These are phyloP conservation scores for Aureobasidium musti DNA, from an alignment of 2,329 filamentous ascomycete genomes.

Conservation along the genomic window DNA sequence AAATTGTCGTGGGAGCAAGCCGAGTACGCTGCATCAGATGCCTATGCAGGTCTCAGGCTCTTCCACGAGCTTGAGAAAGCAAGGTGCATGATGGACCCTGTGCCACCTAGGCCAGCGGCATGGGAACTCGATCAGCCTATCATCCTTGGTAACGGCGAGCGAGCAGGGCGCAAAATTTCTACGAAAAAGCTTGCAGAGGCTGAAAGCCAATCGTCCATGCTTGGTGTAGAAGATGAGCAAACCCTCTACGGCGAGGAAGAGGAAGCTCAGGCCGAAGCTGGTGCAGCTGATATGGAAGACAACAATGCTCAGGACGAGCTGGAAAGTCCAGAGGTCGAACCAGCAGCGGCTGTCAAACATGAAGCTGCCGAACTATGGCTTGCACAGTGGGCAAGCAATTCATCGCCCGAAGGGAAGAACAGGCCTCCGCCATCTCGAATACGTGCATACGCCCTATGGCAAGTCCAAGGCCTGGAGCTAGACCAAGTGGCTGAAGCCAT, in stretches of 20 bases:
- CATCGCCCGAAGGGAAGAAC: not conserved
- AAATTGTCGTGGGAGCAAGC: conserved; percentile 65
- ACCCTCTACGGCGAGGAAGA: conserved; percentile 11
- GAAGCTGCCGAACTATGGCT: conserved; percentile 4
- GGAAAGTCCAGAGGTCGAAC: not conserved
- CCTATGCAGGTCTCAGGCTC: conserved; percentile 75
- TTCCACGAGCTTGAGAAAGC: conserved; percentile 71
- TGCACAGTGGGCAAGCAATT: not conserved
- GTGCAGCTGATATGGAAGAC: not conserved
- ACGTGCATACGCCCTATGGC: conserved; percentile 67
- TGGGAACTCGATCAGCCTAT: conserved; percentile 69
- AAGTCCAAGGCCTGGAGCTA: conserved; percentile 55
- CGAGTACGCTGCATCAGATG: conserved; percentile 75
- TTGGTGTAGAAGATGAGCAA: conserved; percentile 5
- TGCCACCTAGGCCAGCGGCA: conserved; percentile 68
- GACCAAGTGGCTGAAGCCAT: conserved; percentile 57
- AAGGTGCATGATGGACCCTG: conserved; percentile 65
- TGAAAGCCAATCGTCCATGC: not conserved
- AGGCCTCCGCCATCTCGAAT: conserved; percentile 42
- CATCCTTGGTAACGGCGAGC: conserved; percentile 52
- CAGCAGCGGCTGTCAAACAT: not conserved
- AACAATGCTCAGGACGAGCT: not conserved
- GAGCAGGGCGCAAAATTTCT: conserved; percentile 27
- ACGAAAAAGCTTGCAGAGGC: not conserved
- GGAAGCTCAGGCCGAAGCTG: conserved; percentile 14